Percentiles rank a stretch among this genome's conserved stretches.
phyloP scores from a whole-genome alignment of 805 yeast species.

The Clavispora vitiphila region DNA sequence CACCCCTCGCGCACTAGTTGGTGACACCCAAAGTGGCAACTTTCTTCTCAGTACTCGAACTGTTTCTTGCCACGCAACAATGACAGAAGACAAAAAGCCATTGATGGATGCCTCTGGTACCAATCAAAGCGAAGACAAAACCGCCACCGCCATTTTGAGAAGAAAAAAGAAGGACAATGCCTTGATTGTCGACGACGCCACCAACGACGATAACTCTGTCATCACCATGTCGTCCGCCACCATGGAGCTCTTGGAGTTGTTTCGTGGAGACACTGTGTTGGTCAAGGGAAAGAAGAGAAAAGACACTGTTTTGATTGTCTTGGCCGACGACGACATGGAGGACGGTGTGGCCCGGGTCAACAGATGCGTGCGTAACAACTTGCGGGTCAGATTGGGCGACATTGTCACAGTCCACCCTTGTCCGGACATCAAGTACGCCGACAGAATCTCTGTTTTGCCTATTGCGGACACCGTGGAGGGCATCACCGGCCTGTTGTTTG shows the following conservation, averaged over 20 bases:
- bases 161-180: conserved; percentile 98
- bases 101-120: conserved; percentile 60
- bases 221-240: conserved; percentile 93
- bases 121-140: conserved; percentile 53
- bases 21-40: not conserved
- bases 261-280: conserved; percentile 96
- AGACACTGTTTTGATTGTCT: conserved; percentile 92
- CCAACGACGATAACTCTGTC: conserved; percentile 94
- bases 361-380: conserved; percentile 92
- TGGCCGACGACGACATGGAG: conserved; percentile 94
- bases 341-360: conserved; percentile 93
- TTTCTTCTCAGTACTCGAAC: conserved; percentile 1
- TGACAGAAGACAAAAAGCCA: conserved; percentile 30
- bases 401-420: conserved; percentile 88
- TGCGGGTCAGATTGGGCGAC: conserved; percentile 92
- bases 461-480: conserved; percentile 98
- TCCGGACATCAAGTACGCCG: conserved; percentile 96
- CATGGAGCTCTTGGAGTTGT: conserved; percentile 89
- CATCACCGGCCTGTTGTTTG: conserved; percentile 91
- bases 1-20: not conserved
- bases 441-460: conserved; percentile 91
- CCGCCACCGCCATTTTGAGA: conserved; percentile 96
- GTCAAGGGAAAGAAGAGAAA: conserved; percentile 98
- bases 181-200: conserved; percentile 92
- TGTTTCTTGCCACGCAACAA: conserved; percentile 1